These are phyloP conservation scores for Neonectria hederae DNA, from an alignment of 2,329 filamentous ascomycete genomes.

Conservation along the genomic window DNA sequence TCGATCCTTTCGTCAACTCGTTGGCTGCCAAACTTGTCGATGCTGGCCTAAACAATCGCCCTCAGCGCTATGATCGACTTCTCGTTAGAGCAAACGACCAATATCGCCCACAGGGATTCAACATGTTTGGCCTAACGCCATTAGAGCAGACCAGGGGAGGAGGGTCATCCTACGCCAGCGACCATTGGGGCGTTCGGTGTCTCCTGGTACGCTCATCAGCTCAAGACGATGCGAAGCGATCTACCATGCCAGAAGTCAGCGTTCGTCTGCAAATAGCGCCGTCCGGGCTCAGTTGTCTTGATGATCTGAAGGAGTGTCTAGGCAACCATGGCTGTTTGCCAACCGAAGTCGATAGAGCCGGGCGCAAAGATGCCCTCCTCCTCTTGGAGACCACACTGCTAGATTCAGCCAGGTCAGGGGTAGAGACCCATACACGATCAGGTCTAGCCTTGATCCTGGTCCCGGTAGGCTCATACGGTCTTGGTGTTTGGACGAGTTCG, in stretches of 20 bases:
- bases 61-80: constrained; percentile 74
- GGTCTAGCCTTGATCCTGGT: constrained; percentile 59
- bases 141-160: constrained; percentile 1
- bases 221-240: background rate
- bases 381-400: constrained; percentile 56
- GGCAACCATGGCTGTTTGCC: constrained; percentile 55
- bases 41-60: constrained; percentile 59
- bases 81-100: constrained; percentile 55
- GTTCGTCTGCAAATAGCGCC: constrained; percentile 47
- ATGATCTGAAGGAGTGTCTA: constrained; percentile 52
- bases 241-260: constrained; percentile 6
- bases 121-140: constrained; percentile 61
- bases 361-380: constrained; percentile 55
- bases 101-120: constrained; percentile 56
- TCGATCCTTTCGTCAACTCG: constrained; percentile 66
- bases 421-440: constrained; percentile 24
- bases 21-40: constrained; percentile 63
- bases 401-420: constrained; percentile 40
- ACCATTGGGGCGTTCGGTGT: constrained; percentile 68
- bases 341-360: constrained; percentile 52
- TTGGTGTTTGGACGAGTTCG: constrained; percentile 67
- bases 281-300: constrained; percentile 43
- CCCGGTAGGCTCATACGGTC: constrained; percentile 72
- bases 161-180: constrained; percentile 53
- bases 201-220: constrained; percentile 43